Base-by-base conservation (phyloP, 2,329 filamentous ascomycete genomes). In the Lecanosticta acicola region DNA sequence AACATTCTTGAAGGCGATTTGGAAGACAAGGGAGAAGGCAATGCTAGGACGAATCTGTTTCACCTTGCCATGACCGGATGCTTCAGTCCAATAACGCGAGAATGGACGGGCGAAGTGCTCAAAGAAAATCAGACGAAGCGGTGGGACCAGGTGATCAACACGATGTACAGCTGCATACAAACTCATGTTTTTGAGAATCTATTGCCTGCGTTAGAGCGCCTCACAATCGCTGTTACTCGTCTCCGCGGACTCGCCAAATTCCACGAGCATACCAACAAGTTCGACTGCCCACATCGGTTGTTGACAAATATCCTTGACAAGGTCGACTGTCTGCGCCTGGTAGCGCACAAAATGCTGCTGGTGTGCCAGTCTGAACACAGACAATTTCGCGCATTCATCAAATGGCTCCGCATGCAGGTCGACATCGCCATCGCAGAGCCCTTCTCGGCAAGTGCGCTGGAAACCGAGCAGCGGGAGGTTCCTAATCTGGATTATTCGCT, bases 111-210 rank as follows among this genome's bases (percentile, higher is more conserved):
- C 13, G 60, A 65, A 32, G 58, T 60, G 17, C 49, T 63, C 35
- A 59, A 58, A 39, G 60, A 63, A 17, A 53, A 49, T 2, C 56
- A 58, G 33, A 87, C 94, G 59, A 96, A 95, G 67, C 77, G 93
- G 39, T 98, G 93, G 93, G 90, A 97, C 53, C 94, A 91, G 60
- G 84, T 86, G 4, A 85, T 94, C 2, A 76, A 79, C 1, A 80
- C 81, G 3, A 87, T 89, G 1, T 83, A 96, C 16, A 82, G 87
- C 49, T 84, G 81, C 43, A 75, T 97, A 8, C 80, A 88, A 40
- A 78, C 80, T 42, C 74, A 97, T 10, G 74, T 89, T 0, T 90
- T 95, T 60, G 84, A 95, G 61, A 90, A 94, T 63, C 81, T 96
- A 41, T 75, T 97, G 2, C 93, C 93, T 0, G 88, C 87, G 0